phyloP scores from a whole-genome alignment of 2,329 filamentous ascomycete genomes.

The Colletotrichum spinosum region DNA sequence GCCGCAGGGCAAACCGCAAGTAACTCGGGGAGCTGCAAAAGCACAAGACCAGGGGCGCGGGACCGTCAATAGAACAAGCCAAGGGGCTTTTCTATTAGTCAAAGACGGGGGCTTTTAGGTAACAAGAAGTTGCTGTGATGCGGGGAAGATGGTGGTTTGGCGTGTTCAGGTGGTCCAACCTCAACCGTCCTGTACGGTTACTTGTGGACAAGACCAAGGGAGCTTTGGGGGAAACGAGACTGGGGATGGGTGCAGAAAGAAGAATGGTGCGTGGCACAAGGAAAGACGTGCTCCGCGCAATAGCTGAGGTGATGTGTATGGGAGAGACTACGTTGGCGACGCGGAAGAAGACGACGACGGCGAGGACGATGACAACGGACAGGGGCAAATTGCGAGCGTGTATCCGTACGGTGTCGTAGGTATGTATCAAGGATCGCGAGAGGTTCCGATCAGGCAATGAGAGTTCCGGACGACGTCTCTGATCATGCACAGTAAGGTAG shows the following conservation, averaged over 20 bases:
- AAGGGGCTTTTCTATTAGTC: constrained; percentile 58
- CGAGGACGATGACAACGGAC: no score
- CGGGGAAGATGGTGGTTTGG: constrained; percentile 51
- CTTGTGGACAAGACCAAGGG: constrained; percentile 38
- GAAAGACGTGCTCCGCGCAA: constrained; percentile 38
- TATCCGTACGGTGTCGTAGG: no score
- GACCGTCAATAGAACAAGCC: constrained; percentile 30
- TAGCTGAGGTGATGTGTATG: constrained; percentile 34
- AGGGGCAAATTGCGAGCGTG: no score
- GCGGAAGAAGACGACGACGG: constrained; percentile 1
- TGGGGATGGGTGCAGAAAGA: constrained; percentile 35
- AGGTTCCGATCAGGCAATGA: no score
- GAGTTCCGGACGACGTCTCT: constrained; percentile 3
- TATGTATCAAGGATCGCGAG: no score
- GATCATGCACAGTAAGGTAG: constrained; percentile 9
- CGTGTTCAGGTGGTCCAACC: constrained; percentile 36
- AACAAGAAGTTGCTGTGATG: constrained; percentile 55
- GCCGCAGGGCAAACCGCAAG: constrained; percentile 13
- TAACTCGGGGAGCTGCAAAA: constrained; percentile 20
- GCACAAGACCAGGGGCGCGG: constrained; percentile 35
- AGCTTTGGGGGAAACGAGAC: constrained; percentile 14
- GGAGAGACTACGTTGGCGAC: constrained; percentile 2
- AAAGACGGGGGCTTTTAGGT: constrained; percentile 57
- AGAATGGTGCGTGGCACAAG: constrained; percentile 40
- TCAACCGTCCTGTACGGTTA: constrained; percentile 38